phyloP scores from a whole-genome alignment of 805 yeast genomes.

The Phaffomyces thermotolerans region DNA sequence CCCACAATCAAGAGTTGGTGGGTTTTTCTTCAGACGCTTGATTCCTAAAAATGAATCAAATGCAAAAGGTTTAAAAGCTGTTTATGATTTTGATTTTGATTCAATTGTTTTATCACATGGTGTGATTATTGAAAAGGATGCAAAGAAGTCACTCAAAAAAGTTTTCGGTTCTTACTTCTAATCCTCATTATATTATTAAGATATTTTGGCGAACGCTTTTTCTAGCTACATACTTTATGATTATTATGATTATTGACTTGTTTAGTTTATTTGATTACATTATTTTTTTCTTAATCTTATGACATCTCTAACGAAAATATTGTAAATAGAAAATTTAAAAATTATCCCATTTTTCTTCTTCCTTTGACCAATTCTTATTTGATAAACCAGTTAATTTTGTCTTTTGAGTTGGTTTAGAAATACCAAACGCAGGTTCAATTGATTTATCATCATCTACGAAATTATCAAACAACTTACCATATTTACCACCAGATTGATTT shows the following conservation, averaged over 20 bases:
- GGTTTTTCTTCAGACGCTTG: conserved; percentile 24
- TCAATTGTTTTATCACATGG: conserved; percentile 56
- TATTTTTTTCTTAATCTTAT: neutral
- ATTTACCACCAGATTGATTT: conserved; percentile 30
- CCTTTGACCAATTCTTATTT: conserved; percentile 34
- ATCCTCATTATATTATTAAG: neutral
- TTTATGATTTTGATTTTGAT: conserved; percentile 38
- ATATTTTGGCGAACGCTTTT: neutral
- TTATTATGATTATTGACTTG: neutral
- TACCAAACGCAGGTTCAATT: conserved; percentile 66
- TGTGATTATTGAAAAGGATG: conserved; percentile 39
- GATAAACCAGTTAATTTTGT: conserved; percentile 50
- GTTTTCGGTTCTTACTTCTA: conserved; percentile 13
- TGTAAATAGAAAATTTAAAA: conserved; percentile 29
- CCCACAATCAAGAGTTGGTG: conserved; percentile 34
- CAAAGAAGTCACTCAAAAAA: conserved; percentile 22
- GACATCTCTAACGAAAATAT: neutral
- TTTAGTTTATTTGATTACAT: no score
- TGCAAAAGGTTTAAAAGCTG: conserved; percentile 13
- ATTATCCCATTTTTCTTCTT: conserved; percentile 64
- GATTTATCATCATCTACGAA: conserved; percentile 27
- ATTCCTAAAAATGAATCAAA: conserved; percentile 11
- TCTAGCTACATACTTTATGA: no score
- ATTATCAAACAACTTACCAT: conserved; percentile 51
- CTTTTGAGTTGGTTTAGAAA: conserved; percentile 48